Evolutionary conservation across 805 yeast genomes (phyloP).

Genomic region (Candida pini): DNA sequence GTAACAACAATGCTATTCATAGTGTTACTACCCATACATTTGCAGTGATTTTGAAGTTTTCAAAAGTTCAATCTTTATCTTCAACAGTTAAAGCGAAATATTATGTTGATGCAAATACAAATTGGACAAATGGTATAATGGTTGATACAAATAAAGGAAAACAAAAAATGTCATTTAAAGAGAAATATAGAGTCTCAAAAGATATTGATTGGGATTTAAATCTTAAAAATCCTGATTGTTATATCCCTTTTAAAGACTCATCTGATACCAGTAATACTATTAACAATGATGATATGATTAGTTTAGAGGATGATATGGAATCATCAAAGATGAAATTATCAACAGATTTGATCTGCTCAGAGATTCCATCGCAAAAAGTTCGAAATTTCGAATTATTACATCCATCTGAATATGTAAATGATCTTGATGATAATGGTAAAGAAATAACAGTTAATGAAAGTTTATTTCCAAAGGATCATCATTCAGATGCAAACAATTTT

Average conservation of each 20-base stretch:
- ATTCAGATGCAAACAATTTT: slow-evolving; percentile 17
- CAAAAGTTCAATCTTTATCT: slow-evolving; percentile 33
- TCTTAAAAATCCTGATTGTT: slow-evolving; percentile 31
- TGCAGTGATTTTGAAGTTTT: slow-evolving; percentile 42
- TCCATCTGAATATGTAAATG: slow-evolving; percentile 21
- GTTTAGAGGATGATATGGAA: slow-evolving; percentile 14
- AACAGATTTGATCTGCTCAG: slow-evolving; percentile 15
- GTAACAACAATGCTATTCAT: slow-evolving; percentile 9
- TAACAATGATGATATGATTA: slow-evolving; percentile 15
- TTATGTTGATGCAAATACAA: slow-evolving; percentile 36
- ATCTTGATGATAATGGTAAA: slow-evolving; percentile 16
- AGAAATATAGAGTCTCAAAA: slow-evolving; percentile 36
- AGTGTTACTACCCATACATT: slow-evolving; percentile 41
- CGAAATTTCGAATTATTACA: slow-evolving; percentile 17
- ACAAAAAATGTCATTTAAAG: slow-evolving; percentile 35
- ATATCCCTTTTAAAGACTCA: slow-evolving; percentile 25
- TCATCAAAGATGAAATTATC: slow-evolving; percentile 8
- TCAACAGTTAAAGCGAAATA: slow-evolving; percentile 36
- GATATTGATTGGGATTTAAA: slow-evolving; percentile 41
- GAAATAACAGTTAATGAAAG: slow-evolving; percentile 11
- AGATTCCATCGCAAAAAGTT: slow-evolving; percentile 22
- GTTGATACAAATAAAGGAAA: slow-evolving; percentile 37
- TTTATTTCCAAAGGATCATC: slow-evolving; percentile 11
- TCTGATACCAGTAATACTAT: slow-evolving; percentile 5
- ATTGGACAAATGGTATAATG: slow-evolving; percentile 34